phyloP scores from a whole-genome alignment of 2,329 filamentous ascomycete species.

The Beauveria sp. region DNA sequence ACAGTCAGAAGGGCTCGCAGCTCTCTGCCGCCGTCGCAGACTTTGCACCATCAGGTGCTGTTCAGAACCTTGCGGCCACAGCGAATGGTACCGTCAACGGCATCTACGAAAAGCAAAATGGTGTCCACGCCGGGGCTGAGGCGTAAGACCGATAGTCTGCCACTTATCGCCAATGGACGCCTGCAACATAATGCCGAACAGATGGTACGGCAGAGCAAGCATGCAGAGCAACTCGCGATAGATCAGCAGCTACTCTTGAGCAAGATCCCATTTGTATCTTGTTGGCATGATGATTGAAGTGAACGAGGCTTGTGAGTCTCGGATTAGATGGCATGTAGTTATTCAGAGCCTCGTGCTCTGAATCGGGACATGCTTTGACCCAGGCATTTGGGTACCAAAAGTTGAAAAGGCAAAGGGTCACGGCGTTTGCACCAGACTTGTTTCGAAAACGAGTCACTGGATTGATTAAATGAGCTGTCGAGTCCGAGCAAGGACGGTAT shows the following conservation, averaged over 20 bases:
- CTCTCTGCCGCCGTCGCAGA: conserved; percentile 33
- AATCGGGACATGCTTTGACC: background rate
- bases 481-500: background rate
- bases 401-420: conserved; percentile 1
- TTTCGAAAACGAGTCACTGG: background rate
- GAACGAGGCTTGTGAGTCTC: conserved; percentile 1
- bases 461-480: background rate
- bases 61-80: conserved; percentile 4
- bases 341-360: background rate
- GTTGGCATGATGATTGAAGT: conserved; percentile 7
- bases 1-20: conserved; percentile 23
- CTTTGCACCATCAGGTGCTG: conserved; percentile 28
- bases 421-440: conserved; percentile 8
- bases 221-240: background rate
- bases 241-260: background rate
- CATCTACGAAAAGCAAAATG: conserved; percentile 19
- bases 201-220: background rate
- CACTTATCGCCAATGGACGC: too few relatives aligned
- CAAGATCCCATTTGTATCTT: conserved; percentile 1
- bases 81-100: conserved; percentile 17
- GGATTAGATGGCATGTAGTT: background rate
- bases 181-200: background rate
- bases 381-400: conserved; percentile 6
- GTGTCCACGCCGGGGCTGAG: conserved; percentile 19
- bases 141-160: background rate